Conservation (phyloP, 345 rosid genomes). For the Citrus glauca region DNA sequence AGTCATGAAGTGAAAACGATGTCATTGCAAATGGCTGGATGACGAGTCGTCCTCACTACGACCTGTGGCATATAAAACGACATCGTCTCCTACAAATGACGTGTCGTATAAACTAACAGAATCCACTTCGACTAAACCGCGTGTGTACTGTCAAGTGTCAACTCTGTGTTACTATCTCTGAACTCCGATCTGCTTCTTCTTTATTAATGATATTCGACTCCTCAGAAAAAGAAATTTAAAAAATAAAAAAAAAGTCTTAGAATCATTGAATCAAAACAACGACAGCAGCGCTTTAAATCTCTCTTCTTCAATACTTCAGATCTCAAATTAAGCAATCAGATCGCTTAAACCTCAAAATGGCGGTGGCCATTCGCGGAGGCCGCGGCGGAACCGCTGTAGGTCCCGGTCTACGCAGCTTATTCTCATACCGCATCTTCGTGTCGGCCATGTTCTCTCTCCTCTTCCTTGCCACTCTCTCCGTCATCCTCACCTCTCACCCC, state of each 20-base stretch:
- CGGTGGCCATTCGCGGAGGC: slow-evolving; percentile 72
- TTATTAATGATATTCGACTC: not conserved
- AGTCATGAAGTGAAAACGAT: too few species aligned
- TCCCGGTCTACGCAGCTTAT: slow-evolving; percentile 49
- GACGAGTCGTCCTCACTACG: not conserved
- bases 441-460: slow-evolving; percentile 81
- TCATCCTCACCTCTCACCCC: slow-evolving; percentile 54
- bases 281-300: not conserved
- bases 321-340: not conserved
- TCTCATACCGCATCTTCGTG: slow-evolving; percentile 74
- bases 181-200: not conserved
- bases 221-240: not conserved
- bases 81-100: not conserved
- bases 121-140: not conserved
- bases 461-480: slow-evolving; percentile 75
- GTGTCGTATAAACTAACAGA: not conserved
- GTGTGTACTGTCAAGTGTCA: not conserved
- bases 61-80: not conserved
- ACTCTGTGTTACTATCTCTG: not conserved
- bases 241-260: too few species aligned
- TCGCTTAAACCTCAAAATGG: slow-evolving; percentile 37
- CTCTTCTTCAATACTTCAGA: not conserved
- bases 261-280: not conserved
- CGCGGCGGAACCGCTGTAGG: slow-evolving; percentile 56
- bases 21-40: not conserved